Percentiles rank a stretch among this genome's conserved stretches.
Conservation (phyloP, 164 flowering plant species). For the Macadamia tetraphylla region DNA sequence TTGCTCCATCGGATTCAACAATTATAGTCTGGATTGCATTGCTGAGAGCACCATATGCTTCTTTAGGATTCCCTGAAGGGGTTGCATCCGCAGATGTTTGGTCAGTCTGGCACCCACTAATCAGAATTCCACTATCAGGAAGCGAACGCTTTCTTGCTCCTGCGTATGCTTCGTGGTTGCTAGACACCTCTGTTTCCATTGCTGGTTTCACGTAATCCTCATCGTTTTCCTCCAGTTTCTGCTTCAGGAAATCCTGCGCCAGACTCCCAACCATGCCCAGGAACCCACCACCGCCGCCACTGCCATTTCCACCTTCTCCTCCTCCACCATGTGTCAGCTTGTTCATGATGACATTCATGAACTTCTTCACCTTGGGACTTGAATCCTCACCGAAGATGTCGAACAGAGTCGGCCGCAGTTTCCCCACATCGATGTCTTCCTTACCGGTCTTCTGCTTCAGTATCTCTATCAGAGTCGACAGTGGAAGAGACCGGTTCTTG, state of each 20-base stretch:
- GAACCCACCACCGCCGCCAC: slow-evolving; percentile 44
- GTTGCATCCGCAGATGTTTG: slow-evolving; percentile 92
- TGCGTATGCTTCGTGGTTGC: slow-evolving; percentile 74
- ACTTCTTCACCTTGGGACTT: slow-evolving; percentile 95
- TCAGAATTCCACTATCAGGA: slow-evolving; percentile 56
- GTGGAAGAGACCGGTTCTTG: slow-evolving; percentile 70
- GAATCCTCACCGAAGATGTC: slow-evolving; percentile 85
- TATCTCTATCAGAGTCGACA: slow-evolving; percentile 81
- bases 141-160: slow-evolving; percentile 50
- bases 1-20: slow-evolving; percentile 40
- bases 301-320: slow-evolving; percentile 12
- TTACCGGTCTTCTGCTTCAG: slow-evolving; percentile 90
- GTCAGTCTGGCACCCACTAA: slow-evolving; percentile 90
- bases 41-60: slow-evolving; percentile 92
- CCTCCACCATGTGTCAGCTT: slow-evolving; percentile 49
- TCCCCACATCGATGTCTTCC: slow-evolving; percentile 90
- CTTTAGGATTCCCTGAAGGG: slow-evolving; percentile 48
- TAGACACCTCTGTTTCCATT: slow-evolving; percentile 46
- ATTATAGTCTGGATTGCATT: slow-evolving; percentile 87
- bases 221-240: slow-evolving; percentile 68
- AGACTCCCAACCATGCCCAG: slow-evolving; percentile 65
- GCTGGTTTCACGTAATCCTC: slow-evolving; percentile 76
- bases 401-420: slow-evolving; percentile 71
- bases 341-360: slow-evolving; percentile 69
- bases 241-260: slow-evolving; percentile 73